Evolutionary conservation across 73 alveolate genomes (phyloP).

Genomic region (Paramecium caudatum): DNA sequence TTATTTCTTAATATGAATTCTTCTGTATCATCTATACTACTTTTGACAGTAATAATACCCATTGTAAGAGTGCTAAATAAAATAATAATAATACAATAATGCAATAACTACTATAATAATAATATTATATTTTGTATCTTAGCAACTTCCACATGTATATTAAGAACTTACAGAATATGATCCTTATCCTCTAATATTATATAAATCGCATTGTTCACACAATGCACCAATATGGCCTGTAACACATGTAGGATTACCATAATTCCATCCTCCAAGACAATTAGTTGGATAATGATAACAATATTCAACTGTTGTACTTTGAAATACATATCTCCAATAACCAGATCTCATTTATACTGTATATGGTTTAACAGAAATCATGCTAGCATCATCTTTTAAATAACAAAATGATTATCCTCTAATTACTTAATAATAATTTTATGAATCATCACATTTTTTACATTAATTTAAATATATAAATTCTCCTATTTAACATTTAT

Average conservation of each 20-base stretch:
- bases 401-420: slow-evolving; percentile 12
- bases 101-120: slow-evolving; percentile 8
- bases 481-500: slow-evolving; percentile 63
- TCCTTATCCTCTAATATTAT: slow-evolving; percentile 52
- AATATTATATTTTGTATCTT: not conserved
- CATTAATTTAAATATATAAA: not conserved
- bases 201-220: slow-evolving; percentile 68
- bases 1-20: not conserved
- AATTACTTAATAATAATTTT: slow-evolving; percentile 23
- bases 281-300: slow-evolving; percentile 23
- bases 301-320: slow-evolving; percentile 39
- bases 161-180: slow-evolving; percentile 30
- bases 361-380: not conserved
- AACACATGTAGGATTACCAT: slow-evolving; percentile 57
- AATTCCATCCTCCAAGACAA: slow-evolving; percentile 64
- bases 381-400: slow-evolving; percentile 46
- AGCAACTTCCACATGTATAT: slow-evolving; percentile 51
- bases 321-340: slow-evolving; percentile 60
- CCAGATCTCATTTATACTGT: slow-evolving; percentile 24
- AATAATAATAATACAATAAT: not conserved
- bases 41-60: not conserved
- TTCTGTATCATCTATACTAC: slow-evolving; percentile 1
- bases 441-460: slow-evolving; percentile 13
- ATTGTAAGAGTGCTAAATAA: not conserved
- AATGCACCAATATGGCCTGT: slow-evolving; percentile 69